Evolutionary conservation across 306 rosid species (phyloP).

Genomic region (Dalbergia cochinchinensis): DNA sequence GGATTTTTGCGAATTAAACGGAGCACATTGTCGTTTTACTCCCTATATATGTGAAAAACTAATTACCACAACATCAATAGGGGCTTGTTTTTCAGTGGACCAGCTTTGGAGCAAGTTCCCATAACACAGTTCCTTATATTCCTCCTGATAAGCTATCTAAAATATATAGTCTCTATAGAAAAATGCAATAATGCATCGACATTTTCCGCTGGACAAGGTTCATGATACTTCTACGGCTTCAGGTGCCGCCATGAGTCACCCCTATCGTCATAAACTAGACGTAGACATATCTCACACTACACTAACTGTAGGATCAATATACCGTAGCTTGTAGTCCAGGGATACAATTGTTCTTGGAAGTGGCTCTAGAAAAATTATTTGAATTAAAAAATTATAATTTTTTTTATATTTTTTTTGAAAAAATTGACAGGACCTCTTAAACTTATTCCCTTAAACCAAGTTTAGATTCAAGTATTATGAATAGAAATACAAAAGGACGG

Average conservation of each 20-base stretch:
- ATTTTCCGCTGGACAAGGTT: constrained; percentile 25
- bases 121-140: not conserved
- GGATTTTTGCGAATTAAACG: not conserved
- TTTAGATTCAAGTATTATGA: no score
- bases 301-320: not conserved
- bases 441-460: no score
- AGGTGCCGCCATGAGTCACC: constrained; percentile 22
- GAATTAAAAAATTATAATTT: no score
- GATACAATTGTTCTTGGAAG: no score
- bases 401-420: no score
- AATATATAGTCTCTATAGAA: not conserved
- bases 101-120: constrained; percentile 11
- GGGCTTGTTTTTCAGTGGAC: constrained; percentile 33
- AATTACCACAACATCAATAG: constrained; percentile 7
- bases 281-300: constrained; percentile 38
- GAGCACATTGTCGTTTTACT: not conserved
- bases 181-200: not conserved
- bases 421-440: no score
- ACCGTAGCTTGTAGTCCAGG: no score
- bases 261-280: constrained; percentile 36
- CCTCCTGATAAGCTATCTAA: constrained; percentile 48
- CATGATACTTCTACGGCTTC: constrained; percentile 45
- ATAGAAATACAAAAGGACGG: no score
- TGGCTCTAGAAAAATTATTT: no score
- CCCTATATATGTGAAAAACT: constrained; percentile 25